Base-by-base conservation (phyloP, 805 yeast genomes). In the Metschnikowia cerradonensis region DNA sequence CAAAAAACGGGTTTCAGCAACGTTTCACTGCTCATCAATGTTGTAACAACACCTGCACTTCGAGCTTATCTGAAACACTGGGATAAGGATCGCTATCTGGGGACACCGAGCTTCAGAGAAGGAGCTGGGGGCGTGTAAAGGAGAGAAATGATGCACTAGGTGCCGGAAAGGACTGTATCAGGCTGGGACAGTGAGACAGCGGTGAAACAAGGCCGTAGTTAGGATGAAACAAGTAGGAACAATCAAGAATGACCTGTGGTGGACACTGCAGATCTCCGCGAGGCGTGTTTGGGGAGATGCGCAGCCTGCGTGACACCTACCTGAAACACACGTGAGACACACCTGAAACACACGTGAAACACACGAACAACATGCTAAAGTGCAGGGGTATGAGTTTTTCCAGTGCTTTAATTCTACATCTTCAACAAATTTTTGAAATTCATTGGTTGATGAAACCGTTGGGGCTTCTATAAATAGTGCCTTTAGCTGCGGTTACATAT, bases 261-360 rank as follows among this genome's bases (percentile, higher is more conserved):
- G 33, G 43, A 31, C 45, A n/a, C 37, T 31, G 45, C 45, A 41
- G 37, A 32, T 32, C 37, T 32, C 31, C 45, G 45, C 37, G 37
- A 10, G 42, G 42, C 42, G 45, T 41, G 45, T 10, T 8, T 13
- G 37, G n/a, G 26, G 30, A 31, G 36, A 13, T 38, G 36, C 36
- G 37, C 45, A 41, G 36, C 13, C 17, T 30, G 14, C 20, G 41
- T 13, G 14, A 39, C 36, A n/a, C 26, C 11, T 19, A 30, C 35
- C 36, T 41, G 45, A 41, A 41, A 41, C 44, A 17, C 35, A 30
- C 41, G 15, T 37, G 41, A 19, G 14, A 20, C 41, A n/a, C 17
- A n/a, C 14, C 5, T 15, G 42, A 39, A 23, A 39, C 32, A n/a
- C 19, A 17, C 19, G 23, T 4, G 23, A 22, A 26, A 26, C 10